Percentiles rank a stretch among this genome's conserved stretches.
Conservation (phyloP, 306 rosid genomes). For the Datisca glomerata region DNA sequence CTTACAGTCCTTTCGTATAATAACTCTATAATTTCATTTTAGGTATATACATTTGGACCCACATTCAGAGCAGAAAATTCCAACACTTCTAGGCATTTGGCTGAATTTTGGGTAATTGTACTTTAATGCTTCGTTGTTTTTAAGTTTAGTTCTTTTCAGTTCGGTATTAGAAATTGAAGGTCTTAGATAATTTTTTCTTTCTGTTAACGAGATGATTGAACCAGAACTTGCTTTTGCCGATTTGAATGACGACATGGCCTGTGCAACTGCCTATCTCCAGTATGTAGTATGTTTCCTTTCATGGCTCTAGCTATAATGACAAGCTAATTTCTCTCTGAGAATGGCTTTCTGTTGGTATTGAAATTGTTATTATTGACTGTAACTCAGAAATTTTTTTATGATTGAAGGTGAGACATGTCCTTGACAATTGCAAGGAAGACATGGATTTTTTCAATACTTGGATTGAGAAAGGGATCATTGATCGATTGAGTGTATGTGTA, state of each 20-base stretch:
- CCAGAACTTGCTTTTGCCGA: constrained; percentile 99
- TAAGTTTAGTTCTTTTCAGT: constrained; percentile 8
- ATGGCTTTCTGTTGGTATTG: neutral
- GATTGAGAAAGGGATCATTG: constrained; percentile 85
- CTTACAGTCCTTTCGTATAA: neutral
- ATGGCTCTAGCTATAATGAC: constrained; percentile 6
- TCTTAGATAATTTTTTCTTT: constrained; percentile 10
- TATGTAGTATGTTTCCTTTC: constrained; percentile 73
- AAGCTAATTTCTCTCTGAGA: neutral
- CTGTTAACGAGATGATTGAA: constrained; percentile 67
- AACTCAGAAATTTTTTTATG: constrained; percentile 9
- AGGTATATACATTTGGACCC: constrained; percentile 98
- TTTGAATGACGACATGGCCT: constrained; percentile 91
- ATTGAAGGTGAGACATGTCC: constrained; percentile 72
- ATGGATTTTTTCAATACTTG: constrained; percentile 90
- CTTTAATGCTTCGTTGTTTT: constrained; percentile 9
- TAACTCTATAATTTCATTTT: constrained; percentile 7
- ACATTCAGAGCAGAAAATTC: constrained; percentile 96
- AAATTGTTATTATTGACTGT: constrained; percentile 2
- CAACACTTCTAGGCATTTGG: constrained; percentile 89
- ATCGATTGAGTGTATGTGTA: constrained; percentile 78
- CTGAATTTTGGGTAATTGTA: constrained; percentile 84
- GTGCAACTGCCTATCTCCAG: constrained; percentile 98
- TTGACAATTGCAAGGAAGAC: constrained; percentile 91
- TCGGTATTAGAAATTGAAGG: constrained; percentile 5